Conservation (phyloP, 208 protist genomes). For the Leishmania arabica region DNA sequence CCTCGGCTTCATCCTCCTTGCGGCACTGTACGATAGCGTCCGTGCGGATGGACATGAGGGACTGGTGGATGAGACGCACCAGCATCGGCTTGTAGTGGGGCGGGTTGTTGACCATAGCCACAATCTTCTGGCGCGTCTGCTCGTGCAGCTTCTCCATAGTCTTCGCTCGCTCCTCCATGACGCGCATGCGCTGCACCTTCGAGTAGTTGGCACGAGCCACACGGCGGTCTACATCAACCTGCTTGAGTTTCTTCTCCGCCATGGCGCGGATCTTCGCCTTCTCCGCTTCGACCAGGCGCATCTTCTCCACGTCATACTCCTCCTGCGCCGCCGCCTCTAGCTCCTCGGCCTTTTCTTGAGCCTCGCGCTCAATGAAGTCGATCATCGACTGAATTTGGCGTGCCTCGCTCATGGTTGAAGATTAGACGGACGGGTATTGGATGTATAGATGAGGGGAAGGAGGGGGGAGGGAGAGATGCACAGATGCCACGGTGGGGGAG, state of each 20-base stretch:
- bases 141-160: conserved; percentile 83
- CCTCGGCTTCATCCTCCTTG: conserved; percentile 66
- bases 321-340: conserved; percentile 88
- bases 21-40: conserved; percentile 73
- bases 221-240: conserved; percentile 84
- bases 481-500: background rate
- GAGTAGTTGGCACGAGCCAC: conserved; percentile 87
- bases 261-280: conserved; percentile 83
- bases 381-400: conserved; percentile 94
- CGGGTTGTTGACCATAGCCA: conserved; percentile 56
- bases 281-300: conserved; percentile 85
- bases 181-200: conserved; percentile 76
- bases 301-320: conserved; percentile 92
- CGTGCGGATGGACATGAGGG: conserved; percentile 70
- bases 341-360: conserved; percentile 91
- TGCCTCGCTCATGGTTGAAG: conserved; percentile 77
- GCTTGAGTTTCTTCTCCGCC: conserved; percentile 80
- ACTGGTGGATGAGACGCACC: conserved; percentile 67
- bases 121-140: conserved; percentile 61
- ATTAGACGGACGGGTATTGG: conserved; percentile 2
- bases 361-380: conserved; percentile 94
- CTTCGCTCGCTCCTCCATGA: conserved; percentile 82
- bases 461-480: background rate
- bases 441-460: background rate
- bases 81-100: conserved; percentile 72